Evolutionary conservation across 306 rosid genomes (phyloP), one percentile per base, ranked within the genome.

Genomic region (Ammopiptanthus mongolicus): DNA sequence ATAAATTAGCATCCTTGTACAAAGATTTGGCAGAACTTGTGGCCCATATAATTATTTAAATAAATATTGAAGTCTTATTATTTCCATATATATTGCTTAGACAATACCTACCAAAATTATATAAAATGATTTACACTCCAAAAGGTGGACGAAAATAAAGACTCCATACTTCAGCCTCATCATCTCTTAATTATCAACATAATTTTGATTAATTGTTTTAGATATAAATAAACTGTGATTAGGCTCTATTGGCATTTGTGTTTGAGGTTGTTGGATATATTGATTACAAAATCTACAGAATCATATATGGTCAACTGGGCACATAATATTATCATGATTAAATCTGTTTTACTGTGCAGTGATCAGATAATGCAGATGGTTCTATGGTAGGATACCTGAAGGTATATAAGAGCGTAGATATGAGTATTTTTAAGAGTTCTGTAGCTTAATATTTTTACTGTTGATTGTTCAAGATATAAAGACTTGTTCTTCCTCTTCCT

Each of bases 1-100:
- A 56, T 63, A 63, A 68, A 64, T 56, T 56, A 69, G 28, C 75
- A 19, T 66, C 80, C 56, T 18, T 52, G 44, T 77, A 36, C 61
- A 52, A 56, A 71, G 50, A 65, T 77, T 65, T 75, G 10, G 64
- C 73, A 39, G n/a, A 66, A 67, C 2, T 67, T 67, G 15, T 72
- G 71, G 73, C 36, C 71, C 51, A 34, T 50, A 12, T 62, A 44
- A 61, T 53, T 68, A 41, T 53, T 74, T 69, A 46, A 44, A 37
- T 22, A 73, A 73, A 23, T 29, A 41, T 65, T 28, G 10, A 9
- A 18, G 10, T 15, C 46, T 44, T 68, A 67, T 63, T 37, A 12
- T 53, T 34, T 15, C 15, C 63, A 47, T 69, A 25, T 69, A 25
- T 42, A 37, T 48, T n/a, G 55, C 28, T 39, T 58, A 67, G 68